Base-by-base conservation (phyloP, 768 basidiomycete genomes). In the Russula emetica region DNA sequence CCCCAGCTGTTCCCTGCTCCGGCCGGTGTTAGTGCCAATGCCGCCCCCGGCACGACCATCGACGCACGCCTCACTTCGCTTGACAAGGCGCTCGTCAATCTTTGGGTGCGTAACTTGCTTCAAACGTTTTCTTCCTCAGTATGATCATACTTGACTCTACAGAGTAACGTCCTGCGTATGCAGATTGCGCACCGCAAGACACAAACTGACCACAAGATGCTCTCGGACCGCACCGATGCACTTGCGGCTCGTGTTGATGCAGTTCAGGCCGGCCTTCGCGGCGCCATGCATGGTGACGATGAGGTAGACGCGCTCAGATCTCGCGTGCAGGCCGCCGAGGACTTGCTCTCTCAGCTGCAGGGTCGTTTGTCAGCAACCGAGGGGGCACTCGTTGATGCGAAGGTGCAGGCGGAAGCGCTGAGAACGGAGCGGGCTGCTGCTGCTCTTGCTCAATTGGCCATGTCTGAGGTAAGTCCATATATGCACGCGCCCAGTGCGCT, bases 341-440 rank as follows among this genome's bases (percentile, higher is more conserved):
- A 62, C 14, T 20, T 55, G 8, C 42, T 60, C n/a, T 16, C 42
- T 16, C 60, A 44, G 16, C 42, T 62, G 24, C 67, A 58, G 14
- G 55, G n/a, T 5, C 64, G 64, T 49, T 20, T 64, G 14, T 51
- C 55, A 30, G 38, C 32, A 2, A 34, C 58, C 9, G 60, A 62
- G 47, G 47, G 16, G 3, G 50, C 51, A 18, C 36, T 54, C 26
- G 51, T 52, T 14, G 38, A 58, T 22, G 58, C 49, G 9, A 55
- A 57, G 34, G 54, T 24, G 26, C 44, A 78, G 36, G 78, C 78
- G 3, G 70, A 74, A 42, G 71, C 73, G 3, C 74, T 76, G 61
- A 75, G 73, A n/a, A 61, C 66, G 52, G 42, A 70, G 9, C 40
- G 22, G 28, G 49, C 28, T 2, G 38, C 38, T 13, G 38, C 13